Evolutionary conservation across 306 rosid species (phyloP), one percentile per base, ranked within the genome.

Genomic region (Arachis hypogaea): DNA sequence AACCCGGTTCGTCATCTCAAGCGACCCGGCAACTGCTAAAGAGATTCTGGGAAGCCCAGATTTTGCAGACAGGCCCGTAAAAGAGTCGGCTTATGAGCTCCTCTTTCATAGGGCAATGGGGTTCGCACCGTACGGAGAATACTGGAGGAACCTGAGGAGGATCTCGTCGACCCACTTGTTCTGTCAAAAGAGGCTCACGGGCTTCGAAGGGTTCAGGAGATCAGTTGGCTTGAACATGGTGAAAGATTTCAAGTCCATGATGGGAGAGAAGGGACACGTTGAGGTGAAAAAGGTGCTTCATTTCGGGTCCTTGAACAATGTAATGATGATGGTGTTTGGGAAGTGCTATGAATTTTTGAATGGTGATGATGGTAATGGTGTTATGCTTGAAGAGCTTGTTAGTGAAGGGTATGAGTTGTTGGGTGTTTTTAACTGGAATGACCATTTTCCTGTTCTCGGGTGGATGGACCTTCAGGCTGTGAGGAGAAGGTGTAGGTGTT

Each of bases 61-160:
- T 56, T 89, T 92, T 3, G 96, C 88, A 1, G 91, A 92, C 49
- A 79, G 97, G 0, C 97, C 97, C 0, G 85, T 92, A 3, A 92
- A 89, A 46, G 93, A 92, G 52, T 89, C 96, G 0, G 97, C 96
- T 5, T 87, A 87, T 0, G 91, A 87, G 83, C 97, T 92, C 9
- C 62, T 92, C 8, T 92, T 92, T 43, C 84, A 89, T 43, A 69
- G 85, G 2, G 97, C 97, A 66, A 92, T 89, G 91, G 97, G 97
- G 0, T 92, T 92, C 9, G 93, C 97, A 7, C 97, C 96, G 0
- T 89, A 79, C 9, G 96, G 97, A 0, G 96, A 86, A 45, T 92
- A 92, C 63, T 92, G 97, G 97, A 83, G 96, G 77, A 86, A 72
- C 33, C 80, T 92, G 43, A 86, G 97, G 85, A 92, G 85, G 43